Evolutionary conservation across 164 flowering plant genomes (phyloP), one percentile per base, ranked within the genome.

Genomic region (Taxillus chinensis): DNA sequence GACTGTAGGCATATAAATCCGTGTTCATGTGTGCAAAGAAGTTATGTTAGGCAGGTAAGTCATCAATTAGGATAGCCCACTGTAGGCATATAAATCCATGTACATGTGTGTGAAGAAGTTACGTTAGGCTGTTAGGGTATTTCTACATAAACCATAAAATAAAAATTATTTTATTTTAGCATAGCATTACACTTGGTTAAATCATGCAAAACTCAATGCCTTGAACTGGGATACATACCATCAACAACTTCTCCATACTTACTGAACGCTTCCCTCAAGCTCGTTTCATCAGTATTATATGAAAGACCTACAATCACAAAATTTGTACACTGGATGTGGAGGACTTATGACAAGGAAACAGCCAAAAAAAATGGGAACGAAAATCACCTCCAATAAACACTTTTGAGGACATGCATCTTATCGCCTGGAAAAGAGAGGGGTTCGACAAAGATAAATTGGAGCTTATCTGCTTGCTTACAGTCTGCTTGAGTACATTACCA

Each of bases 341-440:
- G 5, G 57, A 13, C 43, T 64, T 48, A 62, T n/a, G 10, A 8
- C 43, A 7, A 15, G 5, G 8, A 48, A 15, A 12, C 27, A 48
- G 7, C 13, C 49, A 45, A 49, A 49, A 9, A 12, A 49, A n/a
- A n/a, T n/a, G 5, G 4, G 13, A 27, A n/a, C 10, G 10, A 54
- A 17, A 5, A 45, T 3, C 45, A 82, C 86, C 86, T 73, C 86
- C 86, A 66, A 82, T 54, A 57, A 82, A 82, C 53, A 82, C 62
- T 64, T 82, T 79, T 50, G 83, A 72, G 59, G 83, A 77, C 81
- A 79, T 77, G 79, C 71, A 69, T 69, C 86, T 71, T 62, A 75
- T 67, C 27, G 80, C 78, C 61, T 79, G 86, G 61, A 55, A 71
- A 16, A 79, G 54, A 7, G 81, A 76, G 52, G 80, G 68, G 55